Percentiles rank a stretch among this genome's conserved stretches.
phyloP scores from a whole-genome alignment of 176 grass and related monocot species.

The Musa beccarii region DNA sequence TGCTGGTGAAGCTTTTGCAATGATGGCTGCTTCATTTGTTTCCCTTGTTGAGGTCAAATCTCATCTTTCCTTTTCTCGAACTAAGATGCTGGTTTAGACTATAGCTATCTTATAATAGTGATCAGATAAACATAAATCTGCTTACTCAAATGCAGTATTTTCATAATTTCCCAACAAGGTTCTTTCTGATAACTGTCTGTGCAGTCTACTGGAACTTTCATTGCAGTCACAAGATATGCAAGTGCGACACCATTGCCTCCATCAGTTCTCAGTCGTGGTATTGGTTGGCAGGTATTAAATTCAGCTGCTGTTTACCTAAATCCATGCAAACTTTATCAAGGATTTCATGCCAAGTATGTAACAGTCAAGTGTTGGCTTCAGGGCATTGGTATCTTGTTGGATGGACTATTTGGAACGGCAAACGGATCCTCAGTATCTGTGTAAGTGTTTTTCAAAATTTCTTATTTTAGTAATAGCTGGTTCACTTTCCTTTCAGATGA shows the following conservation, averaged over 20 bases:
- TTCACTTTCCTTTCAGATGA: background rate
- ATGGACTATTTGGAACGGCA: slow-evolving; percentile 93
- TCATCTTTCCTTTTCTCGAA: background rate
- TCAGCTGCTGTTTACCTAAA: background rate
- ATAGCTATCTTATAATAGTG: background rate
- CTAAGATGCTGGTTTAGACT: background rate
- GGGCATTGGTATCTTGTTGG: slow-evolving; percentile 91
- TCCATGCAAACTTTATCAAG: background rate
- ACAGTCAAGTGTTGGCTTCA: slow-evolving; percentile 26
- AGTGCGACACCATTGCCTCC: slow-evolving; percentile 89
- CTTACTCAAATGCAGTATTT: background rate
- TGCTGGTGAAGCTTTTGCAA: slow-evolving; percentile 17
- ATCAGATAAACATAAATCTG: background rate
- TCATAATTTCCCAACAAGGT: background rate
- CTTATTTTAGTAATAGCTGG: background rate
- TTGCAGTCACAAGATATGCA: slow-evolving; percentile 86
- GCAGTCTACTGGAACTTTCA: slow-evolving; percentile 94
- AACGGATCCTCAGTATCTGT: slow-evolving; percentile 91
- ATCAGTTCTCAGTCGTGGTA: slow-evolving; percentile 89
- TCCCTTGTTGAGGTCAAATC: slow-evolving; percentile 3
- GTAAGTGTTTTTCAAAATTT: slow-evolving; percentile 39
- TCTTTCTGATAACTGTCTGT: background rate
- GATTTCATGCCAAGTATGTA: background rate
- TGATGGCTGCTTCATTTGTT: slow-evolving; percentile 21
- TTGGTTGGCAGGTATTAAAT: slow-evolving; percentile 84